Evolutionary conservation across 805 yeast species (phyloP).

Genomic region (Candida hispaniensis): DNA sequence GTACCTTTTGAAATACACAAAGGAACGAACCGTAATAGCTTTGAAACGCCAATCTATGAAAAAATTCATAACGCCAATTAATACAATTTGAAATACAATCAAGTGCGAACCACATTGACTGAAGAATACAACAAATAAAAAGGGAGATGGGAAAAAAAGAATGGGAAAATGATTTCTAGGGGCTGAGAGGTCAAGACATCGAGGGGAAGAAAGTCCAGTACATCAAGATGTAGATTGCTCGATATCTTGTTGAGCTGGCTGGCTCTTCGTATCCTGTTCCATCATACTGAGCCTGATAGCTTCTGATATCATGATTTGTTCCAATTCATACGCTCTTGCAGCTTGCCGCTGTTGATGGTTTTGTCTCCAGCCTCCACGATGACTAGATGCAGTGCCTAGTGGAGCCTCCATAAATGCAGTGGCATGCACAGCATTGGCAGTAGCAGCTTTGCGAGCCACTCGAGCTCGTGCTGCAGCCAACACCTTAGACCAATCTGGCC

Average conservation of each 20-base stretch:
- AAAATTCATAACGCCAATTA: no score
- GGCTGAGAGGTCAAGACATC: no score
- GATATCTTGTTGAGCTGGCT: neutral
- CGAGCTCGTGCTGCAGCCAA: slow-evolving; percentile 61
- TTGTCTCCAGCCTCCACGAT: slow-evolving; percentile 13
- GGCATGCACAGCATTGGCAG: slow-evolving; percentile 89
- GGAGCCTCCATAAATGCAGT: slow-evolving; percentile 53
- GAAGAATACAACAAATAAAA: no score
- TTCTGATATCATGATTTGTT: slow-evolving; percentile 74
- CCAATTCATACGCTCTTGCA: slow-evolving; percentile 34
- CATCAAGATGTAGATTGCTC: no score
- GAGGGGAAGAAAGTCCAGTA: no score
- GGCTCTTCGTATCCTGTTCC: slow-evolving; percentile 4
- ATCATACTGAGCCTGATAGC: slow-evolving; percentile 48
- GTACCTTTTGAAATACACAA: no score
- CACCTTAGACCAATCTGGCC: slow-evolving; percentile 88
- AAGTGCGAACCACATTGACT: no score
- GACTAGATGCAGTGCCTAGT: slow-evolving; percentile 6
- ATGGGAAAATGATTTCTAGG: no score
- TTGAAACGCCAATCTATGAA: no score
- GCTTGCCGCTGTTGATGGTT: slow-evolving; percentile 20
- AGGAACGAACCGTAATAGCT: no score
- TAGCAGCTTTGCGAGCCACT: slow-evolving; percentile 78
- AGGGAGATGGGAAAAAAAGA: no score
- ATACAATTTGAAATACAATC: no score